These are phyloP conservation scores for Heliamphora exappendiculata DNA, from an alignment of 148 eudicot species.

Conservation along the genomic window DNA sequence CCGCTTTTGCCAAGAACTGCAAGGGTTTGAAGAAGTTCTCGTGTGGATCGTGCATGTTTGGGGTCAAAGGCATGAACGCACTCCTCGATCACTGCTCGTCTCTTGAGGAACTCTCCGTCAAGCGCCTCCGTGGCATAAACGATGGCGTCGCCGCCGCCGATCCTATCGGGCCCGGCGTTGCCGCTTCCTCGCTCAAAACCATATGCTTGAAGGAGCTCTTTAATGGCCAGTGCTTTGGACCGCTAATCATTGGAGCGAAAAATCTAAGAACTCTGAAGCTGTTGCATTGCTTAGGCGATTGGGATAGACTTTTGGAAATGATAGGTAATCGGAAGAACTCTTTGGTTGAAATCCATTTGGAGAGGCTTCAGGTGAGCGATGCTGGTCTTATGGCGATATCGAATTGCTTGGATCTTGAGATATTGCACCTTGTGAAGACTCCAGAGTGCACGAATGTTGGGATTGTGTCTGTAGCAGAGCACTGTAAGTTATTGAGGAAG, in stretches of 20 bases:
- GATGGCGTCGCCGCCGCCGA: conserved; percentile 12
- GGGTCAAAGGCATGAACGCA: conserved; percentile 40
- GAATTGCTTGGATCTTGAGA: conserved; percentile 41
- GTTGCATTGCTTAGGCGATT: conserved; percentile 61
- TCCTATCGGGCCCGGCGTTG: not conserved
- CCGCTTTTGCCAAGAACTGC: conserved; percentile 39
- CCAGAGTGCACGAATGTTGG: conserved; percentile 66
- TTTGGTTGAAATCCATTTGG: conserved; percentile 59
- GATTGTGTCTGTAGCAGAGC: conserved; percentile 42
- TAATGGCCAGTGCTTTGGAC: conserved; percentile 62
- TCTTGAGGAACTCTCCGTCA: conserved; percentile 44
- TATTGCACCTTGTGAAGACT: conserved; percentile 62
- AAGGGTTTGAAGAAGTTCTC: conserved; percentile 32
- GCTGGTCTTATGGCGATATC: conserved; percentile 47
- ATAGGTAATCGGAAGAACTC: conserved; percentile 27
- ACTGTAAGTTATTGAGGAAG: conserved; percentile 65
- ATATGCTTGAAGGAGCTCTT: conserved; percentile 64
- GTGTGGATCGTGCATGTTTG: conserved; percentile 47
- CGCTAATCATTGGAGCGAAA: conserved; percentile 51
- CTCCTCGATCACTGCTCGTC: conserved; percentile 28
- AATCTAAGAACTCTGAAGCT: conserved; percentile 49
- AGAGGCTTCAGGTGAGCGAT: conserved; percentile 77
- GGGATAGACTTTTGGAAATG: conserved; percentile 55
- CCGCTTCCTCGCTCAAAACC: conserved; percentile 32
- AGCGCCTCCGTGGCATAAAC: conserved; percentile 37